A percentile compares a stretch with the other conserved stretches of the same genome.
Evolutionary conservation across 257 asterid species (phyloP).

Genomic region (Solanum arcanum): DNA sequence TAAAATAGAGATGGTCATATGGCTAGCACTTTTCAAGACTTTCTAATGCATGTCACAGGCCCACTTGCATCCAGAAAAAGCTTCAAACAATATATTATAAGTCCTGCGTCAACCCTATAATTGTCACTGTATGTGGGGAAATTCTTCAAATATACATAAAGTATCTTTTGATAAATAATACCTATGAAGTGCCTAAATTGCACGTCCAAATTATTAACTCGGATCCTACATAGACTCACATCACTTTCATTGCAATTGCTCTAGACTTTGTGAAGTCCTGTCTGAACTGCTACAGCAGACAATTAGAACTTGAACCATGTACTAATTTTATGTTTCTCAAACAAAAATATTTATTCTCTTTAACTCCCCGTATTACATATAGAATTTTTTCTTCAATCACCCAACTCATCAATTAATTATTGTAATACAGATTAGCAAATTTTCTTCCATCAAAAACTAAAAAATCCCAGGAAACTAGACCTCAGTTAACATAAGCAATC

Average conservation of each 20-base stretch:
- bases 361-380: background rate
- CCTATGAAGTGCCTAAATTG: background rate
- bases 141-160: background rate
- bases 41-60: background rate
- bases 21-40: background rate
- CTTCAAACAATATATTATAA: background rate
- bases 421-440: background rate
- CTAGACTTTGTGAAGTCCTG: background rate
- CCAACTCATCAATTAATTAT: background rate
- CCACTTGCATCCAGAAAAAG: background rate
- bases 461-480: background rate
- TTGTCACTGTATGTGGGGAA: background rate
- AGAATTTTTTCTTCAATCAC: background rate
- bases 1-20: background rate
- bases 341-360: background rate
- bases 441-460: background rate
- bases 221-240: background rate
- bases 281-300: background rate
- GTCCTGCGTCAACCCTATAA: background rate
- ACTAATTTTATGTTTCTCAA: background rate
- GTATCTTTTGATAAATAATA: background rate
- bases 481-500: background rate
- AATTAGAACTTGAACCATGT: background rate
- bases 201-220: background rate
- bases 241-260: background rate